These are phyloP conservation scores for Vinca major DNA, from an alignment of 305 asterid genomes.

Conservation along the genomic window DNA sequence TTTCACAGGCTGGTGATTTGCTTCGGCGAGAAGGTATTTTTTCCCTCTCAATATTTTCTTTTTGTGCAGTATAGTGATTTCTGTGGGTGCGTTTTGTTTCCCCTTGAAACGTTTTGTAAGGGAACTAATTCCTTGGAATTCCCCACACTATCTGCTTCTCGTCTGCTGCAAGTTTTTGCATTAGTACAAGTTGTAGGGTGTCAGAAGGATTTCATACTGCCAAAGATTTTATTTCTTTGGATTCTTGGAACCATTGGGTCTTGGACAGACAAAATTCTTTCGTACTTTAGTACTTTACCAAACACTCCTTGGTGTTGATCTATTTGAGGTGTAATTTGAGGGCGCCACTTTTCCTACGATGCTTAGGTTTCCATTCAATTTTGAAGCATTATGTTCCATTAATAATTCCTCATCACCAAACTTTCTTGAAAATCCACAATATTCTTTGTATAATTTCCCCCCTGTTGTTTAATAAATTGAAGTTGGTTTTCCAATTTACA, in stretches of 20 bases:
- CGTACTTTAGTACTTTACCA: not conserved
- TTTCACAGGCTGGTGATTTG: constrained; percentile 94
- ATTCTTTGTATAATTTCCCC: not conserved
- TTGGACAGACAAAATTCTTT: not conserved
- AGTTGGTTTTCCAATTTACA: constrained; percentile 21
- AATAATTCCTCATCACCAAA: not conserved
- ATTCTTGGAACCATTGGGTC: not conserved
- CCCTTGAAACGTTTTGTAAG: not conserved
- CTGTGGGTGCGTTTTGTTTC: not conserved
- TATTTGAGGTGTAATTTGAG: not conserved
- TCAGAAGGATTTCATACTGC: not conserved
- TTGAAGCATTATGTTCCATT: not conserved
- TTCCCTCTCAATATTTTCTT: not conserved
- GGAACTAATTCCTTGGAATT: not conserved
- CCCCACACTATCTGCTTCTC: not conserved
- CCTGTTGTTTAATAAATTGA: constrained; percentile 9
- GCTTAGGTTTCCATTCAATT: not conserved
- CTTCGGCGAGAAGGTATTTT: constrained; percentile 78
- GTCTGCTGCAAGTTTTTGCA: not conserved
- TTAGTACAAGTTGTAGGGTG: not conserved
- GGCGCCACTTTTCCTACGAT: not conserved
- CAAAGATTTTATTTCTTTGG: not conserved
- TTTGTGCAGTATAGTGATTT: not conserved
- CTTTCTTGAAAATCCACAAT: not conserved
- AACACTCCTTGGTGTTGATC: not conserved